Base-by-base conservation (phyloP, 805 yeast genomes). In the Saccharomycopsis capsularis region DNA sequence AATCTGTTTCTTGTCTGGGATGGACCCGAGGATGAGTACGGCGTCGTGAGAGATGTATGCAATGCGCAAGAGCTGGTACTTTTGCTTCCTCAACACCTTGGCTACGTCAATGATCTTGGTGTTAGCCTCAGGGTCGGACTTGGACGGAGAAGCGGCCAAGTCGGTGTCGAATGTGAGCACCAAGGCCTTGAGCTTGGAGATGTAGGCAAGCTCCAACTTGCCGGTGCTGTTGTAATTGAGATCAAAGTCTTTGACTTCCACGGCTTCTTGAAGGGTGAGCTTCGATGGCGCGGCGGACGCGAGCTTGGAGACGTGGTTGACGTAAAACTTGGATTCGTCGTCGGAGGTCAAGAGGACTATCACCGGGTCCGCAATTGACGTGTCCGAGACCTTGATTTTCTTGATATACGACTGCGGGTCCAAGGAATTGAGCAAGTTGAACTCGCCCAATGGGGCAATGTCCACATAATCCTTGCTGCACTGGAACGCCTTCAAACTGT, bases 401-500 rank as follows among this genome's bases (percentile, higher is more conserved):
- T 48, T 48, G 6, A 48, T 44, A 23, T 48, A 48, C 11, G 44
- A 23, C 23, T 47, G 50, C 4, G 46, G 46, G 19, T 47, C 46
- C 9, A 3, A n/a, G 16, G 36, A 37, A 16, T 47, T 27, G 22
- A 47, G 41, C n/a, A 18, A 47, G 19, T 4, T 34, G 38, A 34
- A 6, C 32, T 36, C 21, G 35, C 40, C 21, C 11, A 21, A 30
- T 34, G 21, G 18, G 32, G 7, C 13, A 9, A 41, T 29, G 21
- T 16, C 22, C 21, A 13, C 21, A 23, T 27, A 41, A 41, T 41
- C 21, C 9, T 25, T 15, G 24, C 36, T 41, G 25, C 34, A 13
- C 9, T 70, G 69, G 48, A 61, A 29, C 61, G 81, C 80, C 51
- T 95, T 70, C 59, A 90, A 63, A 22, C 34, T 37, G 3, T 27